Evolutionary conservation across 352 stramenopile genomes (phyloP).

Genomic region (Globisporangium spiculum): DNA sequence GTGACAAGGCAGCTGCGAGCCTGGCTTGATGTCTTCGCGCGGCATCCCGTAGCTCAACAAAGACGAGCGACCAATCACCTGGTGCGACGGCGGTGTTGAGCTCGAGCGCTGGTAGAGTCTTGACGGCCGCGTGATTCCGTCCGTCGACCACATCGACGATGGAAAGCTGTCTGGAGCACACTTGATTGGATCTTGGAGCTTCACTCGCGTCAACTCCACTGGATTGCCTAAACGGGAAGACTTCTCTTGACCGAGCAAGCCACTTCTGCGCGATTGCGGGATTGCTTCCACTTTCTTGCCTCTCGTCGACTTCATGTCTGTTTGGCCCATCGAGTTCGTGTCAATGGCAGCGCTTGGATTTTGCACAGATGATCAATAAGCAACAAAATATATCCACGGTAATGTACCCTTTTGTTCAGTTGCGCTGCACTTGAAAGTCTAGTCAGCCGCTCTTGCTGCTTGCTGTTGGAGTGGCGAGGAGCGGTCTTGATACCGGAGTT

Average conservation of each 20-base stretch:
- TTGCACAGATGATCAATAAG: constrained; percentile 4
- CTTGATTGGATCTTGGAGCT: constrained; percentile 48
- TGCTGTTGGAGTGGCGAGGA: neutral
- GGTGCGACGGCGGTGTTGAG: constrained; percentile 27
- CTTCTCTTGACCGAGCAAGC: constrained; percentile 30
- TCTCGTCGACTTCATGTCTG: constrained; percentile 43
- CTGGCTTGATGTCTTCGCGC: constrained; percentile 8
- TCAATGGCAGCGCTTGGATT: constrained; percentile 4
- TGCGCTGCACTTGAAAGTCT: neutral
- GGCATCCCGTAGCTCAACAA: neutral
- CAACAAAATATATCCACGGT: constrained; percentile 8
- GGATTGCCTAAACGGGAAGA: constrained; percentile 38
- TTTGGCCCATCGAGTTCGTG: constrained; percentile 11
- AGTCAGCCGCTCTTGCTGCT: neutral
- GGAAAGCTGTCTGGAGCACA: constrained; percentile 33
- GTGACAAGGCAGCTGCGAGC: constrained; percentile 2
- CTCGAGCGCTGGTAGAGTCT: constrained; percentile 51
- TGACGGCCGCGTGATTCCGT: constrained; percentile 47
- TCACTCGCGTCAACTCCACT: constrained; percentile 49
- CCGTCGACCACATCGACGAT: constrained; percentile 53
- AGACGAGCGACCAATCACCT: neutral
- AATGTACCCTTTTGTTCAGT: constrained; percentile 10
- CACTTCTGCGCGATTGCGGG: constrained; percentile 12
- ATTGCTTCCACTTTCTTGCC: constrained; percentile 14
- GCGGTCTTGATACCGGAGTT: neutral